A percentile compares a stretch with the other conserved stretches of the same genome.
These are phyloP conservation scores for Aspergillus panamensis DNA, from an alignment of 495 filamentous ascomycete genomes.

Conservation along the genomic window DNA sequence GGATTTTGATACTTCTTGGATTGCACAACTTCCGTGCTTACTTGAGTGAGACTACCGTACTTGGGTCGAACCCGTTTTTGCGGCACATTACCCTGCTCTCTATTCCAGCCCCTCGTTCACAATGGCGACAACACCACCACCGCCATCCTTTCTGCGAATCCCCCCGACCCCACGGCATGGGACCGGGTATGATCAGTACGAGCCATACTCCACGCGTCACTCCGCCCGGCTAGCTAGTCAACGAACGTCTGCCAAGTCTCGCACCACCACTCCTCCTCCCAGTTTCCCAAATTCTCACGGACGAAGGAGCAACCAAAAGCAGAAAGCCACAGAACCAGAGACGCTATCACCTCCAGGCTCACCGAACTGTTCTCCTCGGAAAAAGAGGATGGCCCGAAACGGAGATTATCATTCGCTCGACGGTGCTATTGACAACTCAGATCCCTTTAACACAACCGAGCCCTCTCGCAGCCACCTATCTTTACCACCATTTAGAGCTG, in stretches of 20 bases:
- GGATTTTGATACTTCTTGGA: neutral
- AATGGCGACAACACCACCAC: slow-evolving; percentile 67
- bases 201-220: slow-evolving; percentile 58
- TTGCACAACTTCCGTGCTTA: neutral
- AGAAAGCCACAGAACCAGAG: slow-evolving; percentile 17
- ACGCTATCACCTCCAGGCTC: slow-evolving; percentile 37
- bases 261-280: slow-evolving; percentile 41
- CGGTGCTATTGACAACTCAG: slow-evolving; percentile 17
- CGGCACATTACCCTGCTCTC: slow-evolving; percentile 2
- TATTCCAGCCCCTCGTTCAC: slow-evolving; percentile 10
- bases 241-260: slow-evolving; percentile 28
- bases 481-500: slow-evolving; percentile 24
- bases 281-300: slow-evolving; percentile 24
- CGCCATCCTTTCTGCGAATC: slow-evolving; percentile 54
- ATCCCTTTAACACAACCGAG: slow-evolving; percentile 22
- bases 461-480: slow-evolving; percentile 16
- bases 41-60: neutral
- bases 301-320: slow-evolving; percentile 23
- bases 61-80: neutral
- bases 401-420: slow-evolving; percentile 18
- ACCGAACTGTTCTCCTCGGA: slow-evolving; percentile 48
- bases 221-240: slow-evolving; percentile 48
- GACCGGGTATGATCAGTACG: slow-evolving; percentile 62
- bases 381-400: slow-evolving; percentile 36
- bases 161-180: slow-evolving; percentile 74